A percentile compares a stretch with the other conserved stretches of the same genome.
Conservation (phyloP, 1,284 basidiomycete species). For the Rhodotorula glutinis region DNA sequence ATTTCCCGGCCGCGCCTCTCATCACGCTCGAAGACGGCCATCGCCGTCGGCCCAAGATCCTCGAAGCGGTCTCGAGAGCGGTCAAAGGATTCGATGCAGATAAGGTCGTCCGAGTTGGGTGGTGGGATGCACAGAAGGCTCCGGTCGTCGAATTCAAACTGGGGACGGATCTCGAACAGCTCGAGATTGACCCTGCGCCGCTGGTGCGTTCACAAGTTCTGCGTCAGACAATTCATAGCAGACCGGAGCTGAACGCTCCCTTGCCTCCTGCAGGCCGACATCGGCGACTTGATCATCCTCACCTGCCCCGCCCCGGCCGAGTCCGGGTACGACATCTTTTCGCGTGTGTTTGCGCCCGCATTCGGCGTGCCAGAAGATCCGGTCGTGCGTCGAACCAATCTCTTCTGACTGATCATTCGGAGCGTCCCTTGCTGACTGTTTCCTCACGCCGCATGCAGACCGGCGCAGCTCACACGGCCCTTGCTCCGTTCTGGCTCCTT, state of each 20-base stretch:
- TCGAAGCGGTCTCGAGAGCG: background rate
- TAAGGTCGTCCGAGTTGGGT: constrained; percentile 1
- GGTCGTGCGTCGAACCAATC: constrained; percentile 46
- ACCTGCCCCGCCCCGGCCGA: constrained; percentile 15
- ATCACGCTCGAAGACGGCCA: constrained; percentile 16
- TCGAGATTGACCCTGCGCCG: constrained; percentile 4
- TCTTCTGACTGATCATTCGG: too few species aligned
- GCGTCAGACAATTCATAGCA: too few species aligned
- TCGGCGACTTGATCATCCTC: constrained; percentile 13
- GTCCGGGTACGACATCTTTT: constrained; percentile 50
- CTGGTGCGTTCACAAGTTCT: too few species aligned
- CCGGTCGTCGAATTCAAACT: constrained; percentile 19
- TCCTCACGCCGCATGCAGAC: constrained; percentile 49
- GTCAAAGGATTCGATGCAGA: background rate
- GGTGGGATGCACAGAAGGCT: constrained; percentile 1
- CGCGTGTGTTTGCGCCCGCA: constrained; percentile 57
- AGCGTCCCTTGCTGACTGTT: too few species aligned
- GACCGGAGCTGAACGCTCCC: background rate
- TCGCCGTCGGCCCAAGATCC: constrained; percentile 15
- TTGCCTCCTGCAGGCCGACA: background rate
- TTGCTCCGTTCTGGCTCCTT: constrained; percentile 57
- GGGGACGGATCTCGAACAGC: constrained; percentile 8
- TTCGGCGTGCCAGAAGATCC: constrained; percentile 56
- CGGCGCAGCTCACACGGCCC: constrained; percentile 58
- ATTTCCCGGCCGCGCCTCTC: constrained; percentile 46